Base-by-base conservation (phyloP, 352 stramenopile species). In the Globisporangium abappressorium region DNA sequence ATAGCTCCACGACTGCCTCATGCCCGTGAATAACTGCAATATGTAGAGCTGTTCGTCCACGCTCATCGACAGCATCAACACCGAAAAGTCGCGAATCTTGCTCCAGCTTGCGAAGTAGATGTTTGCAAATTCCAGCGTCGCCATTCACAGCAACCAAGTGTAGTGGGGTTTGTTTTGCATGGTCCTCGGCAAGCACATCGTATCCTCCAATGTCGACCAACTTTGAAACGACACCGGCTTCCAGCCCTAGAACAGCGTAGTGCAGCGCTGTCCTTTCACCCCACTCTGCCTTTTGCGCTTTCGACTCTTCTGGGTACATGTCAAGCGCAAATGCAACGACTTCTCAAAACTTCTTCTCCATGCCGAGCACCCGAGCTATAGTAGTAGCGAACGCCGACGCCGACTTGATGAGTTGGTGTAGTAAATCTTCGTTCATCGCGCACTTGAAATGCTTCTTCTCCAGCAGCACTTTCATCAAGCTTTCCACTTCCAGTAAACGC, bases 1-100 rank as follows among this genome's bases (percentile, higher is more conserved):
- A 46, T 57, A 81, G 71, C 6, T 65, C 71, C 28, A 78, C 82
- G 26, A 80, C 58, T 0, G 55, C n/a, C 12, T 87, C 79, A 47
- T 88, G 70, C 3, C 80, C 80, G 54, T 79, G 67, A 2, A 81
- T 80, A 28, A 84, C 69, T 14, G 80, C 80, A 30, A 85, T 54
- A 70, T 89, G 79, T 18, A 91, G 64, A 8, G 80, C 70, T 22
- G 80, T 85, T 36, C 77, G 73, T 30, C 80, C 80, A 24, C 65
- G 56, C 0, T 34, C 41, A 65, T 90, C 79, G 5, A 56, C 28
- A n/a, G 51, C 30, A 34, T 66, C 66, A 26, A 71, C 18, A 8
- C 66, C 59, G 6, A 11, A n/a, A 15, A 66, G 18, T 12, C 41
- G 34, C 0, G 2, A 18, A 2, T 47, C 28, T 38, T 63, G 57